Conservation (phyloP, 306 rosid species). For the Pyrus communis region DNA sequence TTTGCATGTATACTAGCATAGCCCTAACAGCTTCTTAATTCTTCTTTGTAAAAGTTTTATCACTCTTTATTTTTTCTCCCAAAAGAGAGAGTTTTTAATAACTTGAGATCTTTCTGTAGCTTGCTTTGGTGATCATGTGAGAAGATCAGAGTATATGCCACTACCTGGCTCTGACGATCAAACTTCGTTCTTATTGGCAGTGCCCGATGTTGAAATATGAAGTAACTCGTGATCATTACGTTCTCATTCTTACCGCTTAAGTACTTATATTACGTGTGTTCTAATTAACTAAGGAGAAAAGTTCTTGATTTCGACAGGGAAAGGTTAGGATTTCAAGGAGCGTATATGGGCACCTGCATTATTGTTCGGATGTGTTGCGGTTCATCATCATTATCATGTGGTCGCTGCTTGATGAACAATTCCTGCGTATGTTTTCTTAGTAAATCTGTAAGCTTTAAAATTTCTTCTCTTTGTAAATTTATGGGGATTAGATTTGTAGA, state of each 20-base stretch:
- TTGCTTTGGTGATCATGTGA: slow-evolving; percentile 89
- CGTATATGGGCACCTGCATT: neutral
- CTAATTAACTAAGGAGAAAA: neutral
- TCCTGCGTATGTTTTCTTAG: neutral
- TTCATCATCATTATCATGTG: neutral
- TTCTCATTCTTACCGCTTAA: neutral
- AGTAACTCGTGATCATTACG: slow-evolving; percentile 21
- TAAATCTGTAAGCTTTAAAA: neutral
- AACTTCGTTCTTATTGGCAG: slow-evolving; percentile 61
- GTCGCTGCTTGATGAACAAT: neutral
- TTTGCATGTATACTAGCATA: neutral
- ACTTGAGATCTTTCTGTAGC: slow-evolving; percentile 42
- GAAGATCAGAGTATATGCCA: slow-evolving; percentile 90
- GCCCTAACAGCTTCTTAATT: neutral
- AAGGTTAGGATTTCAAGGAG: neutral
- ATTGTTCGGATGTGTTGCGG: neutral
- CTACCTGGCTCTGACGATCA: slow-evolving; percentile 67
- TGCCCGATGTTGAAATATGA: slow-evolving; percentile 61
- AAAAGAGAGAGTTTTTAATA: neutral
- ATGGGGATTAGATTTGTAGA: neutral
- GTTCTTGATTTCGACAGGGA: neutral
- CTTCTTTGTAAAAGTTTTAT: neutral
- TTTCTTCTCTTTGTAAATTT: neutral
- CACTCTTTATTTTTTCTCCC: no score
- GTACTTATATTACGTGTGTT: neutral